Evolutionary conservation across 225 moss, liverwort and hornwort species (phyloP), one percentile per base, ranked within the genome.

Genomic region (Bryoerythrophyllum caledonicum): DNA sequence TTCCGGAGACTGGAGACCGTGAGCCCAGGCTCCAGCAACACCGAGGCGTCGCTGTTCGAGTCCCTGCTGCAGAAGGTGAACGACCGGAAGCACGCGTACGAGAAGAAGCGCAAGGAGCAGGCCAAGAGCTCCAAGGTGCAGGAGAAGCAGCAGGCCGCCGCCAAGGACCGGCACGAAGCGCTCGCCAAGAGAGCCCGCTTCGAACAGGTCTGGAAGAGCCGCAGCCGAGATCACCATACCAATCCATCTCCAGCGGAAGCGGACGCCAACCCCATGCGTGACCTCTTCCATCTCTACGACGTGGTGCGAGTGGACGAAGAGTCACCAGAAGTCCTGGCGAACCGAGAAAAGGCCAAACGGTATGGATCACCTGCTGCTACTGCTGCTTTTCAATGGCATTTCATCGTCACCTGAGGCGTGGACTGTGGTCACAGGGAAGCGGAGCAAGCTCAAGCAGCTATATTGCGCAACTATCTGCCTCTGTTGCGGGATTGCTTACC

Each of bases 181-280:
- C 70, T 86, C 71, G 81, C 91, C 14, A 89, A 79, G 81, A 81
- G 71, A 59, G 95, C 97, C 53, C 87, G 93, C 9, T 99, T 99
- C 82, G 90, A 99, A 67, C 95, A 95, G 89, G 91, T 99, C 19
- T 88, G 95, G 89, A 93, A 78, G 65, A 90, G 91, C 75, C 89
- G 91, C 73, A 85, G 5, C 32, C n/a, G 85, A 81, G 83, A n/a
- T n/a, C n/a, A 74, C 73, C 54, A 51, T 59, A 78, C 72, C 3
- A 83, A 74, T 48, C 34, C 52, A n/a, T 64, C 76, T 3, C 5
- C 32, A 35, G 81, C 79, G 19, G 89, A 81, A 5, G 86, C 75
- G 62, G 81, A 78, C 16, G 80, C 85, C 21, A 60, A 83, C 62
- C 63, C 88, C 56, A 73, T 83, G 79, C 80, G 49, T 55, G 89